Evolutionary conservation across 2,329 filamentous ascomycete genomes (phyloP), one percentile per base, ranked within the genome.

Genomic region (Raffaelea arxii): DNA sequence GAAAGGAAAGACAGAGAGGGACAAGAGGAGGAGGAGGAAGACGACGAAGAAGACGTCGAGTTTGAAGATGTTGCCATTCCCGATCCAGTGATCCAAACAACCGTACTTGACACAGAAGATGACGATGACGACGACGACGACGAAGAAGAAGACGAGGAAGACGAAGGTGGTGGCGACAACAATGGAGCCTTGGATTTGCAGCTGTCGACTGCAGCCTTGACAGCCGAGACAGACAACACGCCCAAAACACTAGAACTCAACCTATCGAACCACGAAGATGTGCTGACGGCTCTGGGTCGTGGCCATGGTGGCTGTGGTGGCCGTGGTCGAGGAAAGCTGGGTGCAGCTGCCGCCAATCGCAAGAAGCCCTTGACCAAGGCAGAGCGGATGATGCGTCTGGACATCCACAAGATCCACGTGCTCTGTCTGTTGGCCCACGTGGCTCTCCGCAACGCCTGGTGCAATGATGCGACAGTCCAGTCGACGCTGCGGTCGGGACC

Each of bases 371-470:
- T 79, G 4, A 75, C 63, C 22, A 74, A 68, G 51, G 70, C 70
- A 19, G 77, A 82, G 54, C 75, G 68, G 51, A 64, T 65, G 38
- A 66, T 61, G 14, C 78, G 90, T 19, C 61, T 92, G 25, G 76
- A 87, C 44, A 72, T 89, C n/a, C 92, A 98, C 63, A 94, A 91
- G 63, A 71, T 81, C 51, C 90, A 98, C 64, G 54, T 97, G 1
- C 67, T 96, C 14, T 94, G 87, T 59, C 71, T 98, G 2, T 65
- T 98, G 16, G 78, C 80, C 10, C 87, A 97, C 62, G 75, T 82
- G 16, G 76, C 85, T 53, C 71, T 79, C 48, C 80, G 90, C 46
- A 98, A 97, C 59, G 70, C 77, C 46, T 96, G 91, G 88, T 96
- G 90, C 65, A 94, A 94, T 57, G 83, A 91, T 58, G 56, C 67